These are phyloP conservation scores for Arabis hirsuta DNA, from an alignment of 345 rosid genomes.

Conservation along the genomic window DNA sequence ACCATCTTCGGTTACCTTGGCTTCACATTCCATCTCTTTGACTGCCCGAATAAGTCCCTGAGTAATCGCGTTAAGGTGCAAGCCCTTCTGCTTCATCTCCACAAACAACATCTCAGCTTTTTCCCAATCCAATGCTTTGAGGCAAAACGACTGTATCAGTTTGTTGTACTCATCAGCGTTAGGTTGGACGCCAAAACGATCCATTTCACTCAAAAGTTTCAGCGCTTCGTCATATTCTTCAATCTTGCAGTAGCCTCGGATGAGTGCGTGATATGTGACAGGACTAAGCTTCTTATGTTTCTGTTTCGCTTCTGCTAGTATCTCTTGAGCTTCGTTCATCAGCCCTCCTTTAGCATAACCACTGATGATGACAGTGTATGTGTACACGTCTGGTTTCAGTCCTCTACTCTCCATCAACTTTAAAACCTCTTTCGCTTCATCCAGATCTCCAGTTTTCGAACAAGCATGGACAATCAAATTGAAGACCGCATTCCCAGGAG, in stretches of 20 bases:
- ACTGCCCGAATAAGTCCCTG: constrained; percentile 71
- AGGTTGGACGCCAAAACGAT: constrained; percentile 61
- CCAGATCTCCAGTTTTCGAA: constrained; percentile 64
- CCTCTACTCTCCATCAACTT: constrained; percentile 79
- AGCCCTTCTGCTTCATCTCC: constrained; percentile 70
- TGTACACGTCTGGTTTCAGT: constrained; percentile 75
- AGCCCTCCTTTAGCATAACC: constrained; percentile 74
- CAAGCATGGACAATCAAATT: constrained; percentile 61
- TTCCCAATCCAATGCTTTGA: constrained; percentile 78
- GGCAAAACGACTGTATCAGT: constrained; percentile 78
- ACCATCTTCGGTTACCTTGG: constrained; percentile 26
- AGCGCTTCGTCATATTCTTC: constrained; percentile 76
- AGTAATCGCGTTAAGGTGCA: constrained; percentile 74
- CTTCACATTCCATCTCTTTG: constrained; percentile 76
- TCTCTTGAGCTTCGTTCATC: constrained; percentile 67
- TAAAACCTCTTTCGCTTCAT: constrained; percentile 59
- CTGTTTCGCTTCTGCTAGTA: constrained; percentile 71
- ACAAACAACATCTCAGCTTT: constrained; percentile 67
- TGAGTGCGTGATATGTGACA: constrained; percentile 75
- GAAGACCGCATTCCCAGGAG: constrained; percentile 82
- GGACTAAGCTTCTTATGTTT: constrained; percentile 69
- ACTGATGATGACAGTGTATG: constrained; percentile 78
- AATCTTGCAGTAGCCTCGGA: constrained; percentile 79
- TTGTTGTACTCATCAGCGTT: constrained; percentile 75
- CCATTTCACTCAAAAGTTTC: constrained; percentile 72